These are phyloP conservation scores for Suillus discolor DNA, from an alignment of 768 basidiomycete species.

Conservation along the genomic window DNA sequence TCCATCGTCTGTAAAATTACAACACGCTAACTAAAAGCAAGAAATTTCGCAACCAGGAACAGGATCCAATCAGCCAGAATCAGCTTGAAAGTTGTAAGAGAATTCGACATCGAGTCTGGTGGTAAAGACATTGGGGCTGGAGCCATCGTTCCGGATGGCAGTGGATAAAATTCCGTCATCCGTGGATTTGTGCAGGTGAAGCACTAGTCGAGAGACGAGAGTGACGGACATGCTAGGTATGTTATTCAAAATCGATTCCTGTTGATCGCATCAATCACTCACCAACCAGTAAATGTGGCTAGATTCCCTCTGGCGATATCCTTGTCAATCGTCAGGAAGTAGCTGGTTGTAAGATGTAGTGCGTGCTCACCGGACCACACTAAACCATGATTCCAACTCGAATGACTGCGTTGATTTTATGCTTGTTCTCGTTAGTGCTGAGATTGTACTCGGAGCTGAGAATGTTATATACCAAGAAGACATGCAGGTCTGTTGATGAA, in stretches of 20 bases:
- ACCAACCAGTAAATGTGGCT: constrained; percentile 54
- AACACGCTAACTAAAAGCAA: too few relatives aligned
- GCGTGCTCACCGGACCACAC: background rate
- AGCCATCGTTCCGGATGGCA: background rate
- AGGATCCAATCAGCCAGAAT: background rate
- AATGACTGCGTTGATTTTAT: too few relatives aligned
- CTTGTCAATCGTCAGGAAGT: constrained; percentile 27
- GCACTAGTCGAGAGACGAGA: constrained; percentile 57
- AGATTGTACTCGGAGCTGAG: too few relatives aligned
- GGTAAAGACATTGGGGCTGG: background rate
- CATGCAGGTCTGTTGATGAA: too few relatives aligned
- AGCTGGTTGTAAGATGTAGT: background rate
- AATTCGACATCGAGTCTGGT: background rate
- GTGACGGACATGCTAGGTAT: constrained; percentile 46
- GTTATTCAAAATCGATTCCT: background rate
- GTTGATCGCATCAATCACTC: constrained; percentile 11
- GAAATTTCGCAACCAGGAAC: too few relatives aligned
- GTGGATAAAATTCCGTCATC: constrained; percentile 8
- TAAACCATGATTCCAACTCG: background rate
- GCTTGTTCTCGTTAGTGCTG: too few relatives aligned
- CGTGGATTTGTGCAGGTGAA: constrained; percentile 53
- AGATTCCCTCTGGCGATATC: constrained; percentile 46
- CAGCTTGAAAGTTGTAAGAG: too few relatives aligned
- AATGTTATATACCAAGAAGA: too few relatives aligned
- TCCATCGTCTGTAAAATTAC: too few relatives aligned